Percentiles rank a stretch among this genome's conserved stretches.
Conservation (phyloP, 306 rosid species). For the Casuarina equisetifolia region DNA sequence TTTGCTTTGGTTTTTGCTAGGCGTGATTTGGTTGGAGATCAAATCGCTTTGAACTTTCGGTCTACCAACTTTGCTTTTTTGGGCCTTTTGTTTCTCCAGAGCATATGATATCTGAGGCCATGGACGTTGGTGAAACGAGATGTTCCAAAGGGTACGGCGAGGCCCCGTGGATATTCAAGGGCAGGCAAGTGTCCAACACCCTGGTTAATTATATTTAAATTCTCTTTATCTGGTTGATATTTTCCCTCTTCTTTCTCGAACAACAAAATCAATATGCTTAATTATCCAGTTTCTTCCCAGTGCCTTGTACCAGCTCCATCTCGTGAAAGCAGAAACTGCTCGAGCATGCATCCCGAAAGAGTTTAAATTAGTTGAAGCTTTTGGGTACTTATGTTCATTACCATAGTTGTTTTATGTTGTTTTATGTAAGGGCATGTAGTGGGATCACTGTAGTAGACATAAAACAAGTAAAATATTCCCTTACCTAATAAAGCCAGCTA, state of each 20-base stretch:
- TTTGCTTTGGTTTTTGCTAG: background rate
- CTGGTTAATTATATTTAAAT: background rate
- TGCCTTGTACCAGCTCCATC: conserved; percentile 91
- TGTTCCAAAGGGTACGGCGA: conserved; percentile 64
- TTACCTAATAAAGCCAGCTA: background rate
- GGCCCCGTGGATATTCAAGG: conserved; percentile 88
- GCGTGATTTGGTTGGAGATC: background rate
- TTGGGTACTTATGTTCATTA: conserved; percentile 51
- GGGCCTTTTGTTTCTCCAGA: background rate
- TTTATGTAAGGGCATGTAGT: background rate
- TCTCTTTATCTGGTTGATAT: background rate
- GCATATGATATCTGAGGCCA: conserved; percentile 16
- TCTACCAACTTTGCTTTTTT: background rate
- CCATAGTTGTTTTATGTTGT: conserved; percentile 7
- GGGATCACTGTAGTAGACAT: background rate
- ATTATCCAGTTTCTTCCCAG: conserved; percentile 35
- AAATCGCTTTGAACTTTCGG: background rate
- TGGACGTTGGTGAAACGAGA: conserved; percentile 48
- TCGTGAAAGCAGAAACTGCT: conserved; percentile 79
- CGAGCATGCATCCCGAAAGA: conserved; percentile 81
- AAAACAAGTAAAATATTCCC: background rate
- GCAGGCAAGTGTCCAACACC: conserved; percentile 51
- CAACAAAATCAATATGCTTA: background rate
- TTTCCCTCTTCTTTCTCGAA: background rate
- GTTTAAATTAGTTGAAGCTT: conserved; percentile 82